Evolutionary conservation across 805 yeast genomes (phyloP).

Genomic region (Candida manassasensis): DNA sequence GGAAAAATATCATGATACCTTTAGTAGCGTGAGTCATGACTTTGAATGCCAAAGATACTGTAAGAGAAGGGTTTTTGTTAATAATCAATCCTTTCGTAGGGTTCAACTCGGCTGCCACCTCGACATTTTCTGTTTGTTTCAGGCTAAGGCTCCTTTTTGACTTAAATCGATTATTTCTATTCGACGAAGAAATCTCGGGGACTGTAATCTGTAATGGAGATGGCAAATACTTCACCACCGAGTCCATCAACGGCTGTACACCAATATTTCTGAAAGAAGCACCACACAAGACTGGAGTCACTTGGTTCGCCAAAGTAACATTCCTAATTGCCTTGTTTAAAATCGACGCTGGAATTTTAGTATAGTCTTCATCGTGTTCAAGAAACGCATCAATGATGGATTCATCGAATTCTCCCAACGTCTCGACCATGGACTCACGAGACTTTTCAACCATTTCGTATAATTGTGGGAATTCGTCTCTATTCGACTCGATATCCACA

Average conservation of each 20-base stretch:
- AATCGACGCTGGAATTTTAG: conserved; percentile 51
- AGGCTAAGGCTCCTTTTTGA: conserved; percentile 13
- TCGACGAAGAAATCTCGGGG: conserved; percentile 47
- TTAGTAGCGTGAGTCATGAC: conserved; percentile 80
- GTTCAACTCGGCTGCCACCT: conserved; percentile 35
- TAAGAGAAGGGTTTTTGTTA: conserved; percentile 53
- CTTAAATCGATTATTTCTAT: conserved; percentile 13
- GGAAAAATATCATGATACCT: conserved; percentile 77
- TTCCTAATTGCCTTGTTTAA: conserved; percentile 59
- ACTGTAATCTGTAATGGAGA: conserved; percentile 62
- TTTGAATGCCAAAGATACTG: conserved; percentile 85
- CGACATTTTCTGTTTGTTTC: conserved; percentile 7
- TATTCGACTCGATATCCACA: conserved; percentile 31
- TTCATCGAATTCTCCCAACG: conserved; percentile 81
- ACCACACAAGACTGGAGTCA: conserved; percentile 87
- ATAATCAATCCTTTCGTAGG: conserved; percentile 45
- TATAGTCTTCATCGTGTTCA: conserved; percentile 64
- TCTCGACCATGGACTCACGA: conserved; percentile 76
- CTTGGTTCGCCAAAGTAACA: conserved; percentile 52
- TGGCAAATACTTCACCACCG: conserved; percentile 73
- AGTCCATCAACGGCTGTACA: conserved; percentile 89
- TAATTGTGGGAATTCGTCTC: conserved; percentile 22
- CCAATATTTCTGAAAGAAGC: conserved; percentile 91
- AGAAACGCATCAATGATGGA: conserved; percentile 69
- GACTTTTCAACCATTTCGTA: conserved; percentile 49